phyloP scores from a whole-genome alignment of 768 basidiomycete genomes.

The Agrocybe pediades region DNA sequence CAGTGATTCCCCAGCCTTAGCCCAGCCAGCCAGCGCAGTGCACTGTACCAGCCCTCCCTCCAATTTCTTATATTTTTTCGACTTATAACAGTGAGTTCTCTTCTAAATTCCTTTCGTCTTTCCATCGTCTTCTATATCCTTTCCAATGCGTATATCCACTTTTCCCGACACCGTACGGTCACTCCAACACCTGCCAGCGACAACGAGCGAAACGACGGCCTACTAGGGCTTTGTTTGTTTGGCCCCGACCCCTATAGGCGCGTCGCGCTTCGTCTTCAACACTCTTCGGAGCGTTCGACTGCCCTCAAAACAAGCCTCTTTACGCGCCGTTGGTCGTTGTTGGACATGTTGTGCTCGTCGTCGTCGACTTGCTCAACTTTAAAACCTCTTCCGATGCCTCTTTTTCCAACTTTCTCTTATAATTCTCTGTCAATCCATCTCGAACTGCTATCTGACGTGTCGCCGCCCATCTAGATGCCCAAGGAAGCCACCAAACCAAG shows the following conservation, averaged over 20 bases:
- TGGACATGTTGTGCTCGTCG: constrained; percentile 17
- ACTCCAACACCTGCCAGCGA: constrained; percentile 12
- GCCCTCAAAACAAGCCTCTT: constrained; percentile 13
- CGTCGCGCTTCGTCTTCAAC: constrained; percentile 24
- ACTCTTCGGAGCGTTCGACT: constrained; percentile 13
- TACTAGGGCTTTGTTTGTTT: constrained; percentile 32
- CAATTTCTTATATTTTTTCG: constrained; percentile 17
- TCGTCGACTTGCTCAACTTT: constrained; percentile 2
- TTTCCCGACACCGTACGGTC: constrained; percentile 15
- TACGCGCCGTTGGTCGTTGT: constrained; percentile 17
- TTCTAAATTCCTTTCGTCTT: constrained; percentile 9
- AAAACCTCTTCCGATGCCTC: constrained; percentile 6
- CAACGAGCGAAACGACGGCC: constrained; percentile 9
- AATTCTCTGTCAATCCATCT: constrained; percentile 9
- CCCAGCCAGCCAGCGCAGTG: constrained; percentile 26
- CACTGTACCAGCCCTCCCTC: constrained; percentile 24
- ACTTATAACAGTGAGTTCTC: constrained; percentile 19
- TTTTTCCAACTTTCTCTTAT: constrained; percentile 5
- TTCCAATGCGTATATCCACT: constrained; percentile 8
- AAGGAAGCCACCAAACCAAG: constrained; percentile 74
- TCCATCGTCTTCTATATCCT: constrained; percentile 6
- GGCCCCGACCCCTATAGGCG: constrained; percentile 28
- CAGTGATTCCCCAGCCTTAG: constrained; percentile 25
- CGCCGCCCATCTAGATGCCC: constrained; percentile 59
- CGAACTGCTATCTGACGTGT: constrained; percentile 20